Evolutionary conservation across 1,139 yeast genomes (phyloP), one percentile per base, ranked within the genome.

Genomic region (Suhomyces anneliseae): DNA sequence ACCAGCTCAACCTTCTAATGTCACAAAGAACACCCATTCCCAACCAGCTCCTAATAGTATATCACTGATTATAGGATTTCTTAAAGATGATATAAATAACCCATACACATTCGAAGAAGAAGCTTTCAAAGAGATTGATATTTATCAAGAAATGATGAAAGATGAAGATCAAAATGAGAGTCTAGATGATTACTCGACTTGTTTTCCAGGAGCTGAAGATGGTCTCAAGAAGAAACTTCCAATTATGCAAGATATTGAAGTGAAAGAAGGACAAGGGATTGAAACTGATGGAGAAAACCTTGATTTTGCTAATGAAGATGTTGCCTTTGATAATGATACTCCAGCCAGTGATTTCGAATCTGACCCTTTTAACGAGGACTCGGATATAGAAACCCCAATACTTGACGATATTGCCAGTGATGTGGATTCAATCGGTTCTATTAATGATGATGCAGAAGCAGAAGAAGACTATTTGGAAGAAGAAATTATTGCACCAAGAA

Each of bases 61-160:
- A 33, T 72, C 85, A 0, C 68, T 78, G 56, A 70, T 85, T 40
- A 65, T 78, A 1, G 78, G 77, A 46, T 85, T 85, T 54, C 59
- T 85, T 58, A 78, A 75, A 46, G 90, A 85, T 62, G 90, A 85
- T 60, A 69, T 85, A 15, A 74, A 74, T 42, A 86, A 84, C 59
- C 79, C 86, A 7, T 70, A 83, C 55, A 70, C 79, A 14, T 67
- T 80, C 46, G 86, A 81, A 53, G 77, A 73, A 34, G 85, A 82
- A 53, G 78, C 83, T 0, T 56, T 54, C 34, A 70, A 66, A 44
- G 79, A 74, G 47, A 67, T 75, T 26, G 76, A 71, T 41, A 51
- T 61, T 35, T 60, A 73, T 39, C 38, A 42, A 12, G 75, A 68
- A 26, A 64, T 74, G 38, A 45, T n/a, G 11, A 40, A 40, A 7